Percentiles rank a stretch among this genome's conserved stretches.
Evolutionary conservation across 305 asterid species (phyloP).

Genomic region (Solanum hybrid): DNA sequence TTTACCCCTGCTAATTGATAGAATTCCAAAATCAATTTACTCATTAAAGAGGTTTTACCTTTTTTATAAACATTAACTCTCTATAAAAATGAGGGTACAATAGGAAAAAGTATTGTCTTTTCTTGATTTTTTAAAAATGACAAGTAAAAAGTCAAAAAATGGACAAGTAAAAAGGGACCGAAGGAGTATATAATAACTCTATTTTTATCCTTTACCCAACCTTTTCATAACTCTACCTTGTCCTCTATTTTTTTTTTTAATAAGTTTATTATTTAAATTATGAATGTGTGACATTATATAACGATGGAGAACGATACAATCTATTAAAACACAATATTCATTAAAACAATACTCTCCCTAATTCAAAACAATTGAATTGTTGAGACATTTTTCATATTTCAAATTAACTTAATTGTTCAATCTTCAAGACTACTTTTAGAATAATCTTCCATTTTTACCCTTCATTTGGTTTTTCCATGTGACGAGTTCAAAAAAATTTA

Average conservation of each 20-base stretch:
- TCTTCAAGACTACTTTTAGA: background rate
- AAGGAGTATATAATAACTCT: background rate
- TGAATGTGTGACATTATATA: background rate
- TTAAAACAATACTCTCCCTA: background rate
- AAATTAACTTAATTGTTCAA: background rate
- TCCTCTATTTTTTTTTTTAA: background rate
- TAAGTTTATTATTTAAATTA: too few species aligned
- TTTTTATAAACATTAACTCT: background rate
- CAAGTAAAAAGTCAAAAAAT: too few species aligned
- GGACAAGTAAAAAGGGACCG: background rate
- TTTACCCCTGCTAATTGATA: too few species aligned
- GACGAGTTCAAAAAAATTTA: too few species aligned
- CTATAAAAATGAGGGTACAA: too few species aligned
- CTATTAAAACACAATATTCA: background rate
- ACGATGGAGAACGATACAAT: background rate
- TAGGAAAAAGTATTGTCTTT: too few species aligned
- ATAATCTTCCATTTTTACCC: background rate
- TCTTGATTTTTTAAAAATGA: too few species aligned
- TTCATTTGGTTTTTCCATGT: background rate
- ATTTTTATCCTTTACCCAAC: background rate
- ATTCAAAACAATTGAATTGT: background rate
- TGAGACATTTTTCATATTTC: background rate
- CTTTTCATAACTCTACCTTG: background rate
- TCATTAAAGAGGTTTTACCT: too few species aligned
- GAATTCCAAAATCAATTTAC: too few species aligned